Conservation (phyloP, 1,139 yeast species). For the Taphrina confusa region DNA sequence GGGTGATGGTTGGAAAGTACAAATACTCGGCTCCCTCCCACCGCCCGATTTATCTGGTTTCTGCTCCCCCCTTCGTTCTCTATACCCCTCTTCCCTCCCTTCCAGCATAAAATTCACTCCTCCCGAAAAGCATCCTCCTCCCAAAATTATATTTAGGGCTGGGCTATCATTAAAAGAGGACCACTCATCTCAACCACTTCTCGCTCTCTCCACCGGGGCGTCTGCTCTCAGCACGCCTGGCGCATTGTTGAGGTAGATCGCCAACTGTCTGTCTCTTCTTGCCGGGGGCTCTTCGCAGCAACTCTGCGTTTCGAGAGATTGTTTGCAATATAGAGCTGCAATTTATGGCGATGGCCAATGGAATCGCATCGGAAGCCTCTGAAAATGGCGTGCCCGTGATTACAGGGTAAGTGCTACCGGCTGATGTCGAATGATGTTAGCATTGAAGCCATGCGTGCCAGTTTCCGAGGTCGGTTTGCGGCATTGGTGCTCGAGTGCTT, state of each 20-base stretch:
- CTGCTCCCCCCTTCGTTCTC: neutral
- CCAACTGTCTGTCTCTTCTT: no score
- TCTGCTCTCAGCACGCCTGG: neutral
- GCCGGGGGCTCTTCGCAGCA: no score
- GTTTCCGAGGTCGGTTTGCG: no score
- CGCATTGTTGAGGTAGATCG: neutral
- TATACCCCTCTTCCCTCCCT: neutral
- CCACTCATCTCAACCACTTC: neutral
- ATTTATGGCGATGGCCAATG: constrained; percentile 5
- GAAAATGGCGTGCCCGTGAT: constrained; percentile 3
- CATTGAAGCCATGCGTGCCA: no score
- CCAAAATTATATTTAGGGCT: neutral
- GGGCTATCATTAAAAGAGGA: neutral
- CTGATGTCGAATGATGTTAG: no score
- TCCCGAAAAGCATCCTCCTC: constrained; percentile 1
- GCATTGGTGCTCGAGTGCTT: no score
- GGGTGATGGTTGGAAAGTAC: constrained; percentile 12
- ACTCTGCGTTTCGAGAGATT: no score
- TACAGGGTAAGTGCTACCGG: neutral
- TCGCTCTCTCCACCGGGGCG: neutral
- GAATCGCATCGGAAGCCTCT: neutral
- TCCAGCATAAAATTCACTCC: neutral
- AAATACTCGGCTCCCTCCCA: constrained; percentile 16
- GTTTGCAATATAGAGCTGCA: no score
- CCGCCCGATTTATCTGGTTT: constrained; percentile 6